Conservation (phyloP, 495 filamentous ascomycete genomes). For the Xylaria palmicola region DNA sequence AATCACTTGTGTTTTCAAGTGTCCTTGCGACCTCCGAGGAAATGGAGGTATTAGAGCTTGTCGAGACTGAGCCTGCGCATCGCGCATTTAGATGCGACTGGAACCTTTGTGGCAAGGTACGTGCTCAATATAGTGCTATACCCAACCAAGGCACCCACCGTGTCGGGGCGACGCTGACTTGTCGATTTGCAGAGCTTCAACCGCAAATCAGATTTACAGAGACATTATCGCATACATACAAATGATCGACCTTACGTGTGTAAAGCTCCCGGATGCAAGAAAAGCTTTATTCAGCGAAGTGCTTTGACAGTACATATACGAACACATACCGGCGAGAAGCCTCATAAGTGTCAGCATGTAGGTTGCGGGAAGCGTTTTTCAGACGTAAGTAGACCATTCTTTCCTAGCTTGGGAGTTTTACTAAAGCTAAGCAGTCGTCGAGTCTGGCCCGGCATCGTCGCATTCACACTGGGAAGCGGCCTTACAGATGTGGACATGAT, state of each 20-base stretch:
- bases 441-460: conserved; percentile 83
- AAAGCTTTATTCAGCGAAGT: conserved; percentile 89
- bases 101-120: conserved; percentile 52
- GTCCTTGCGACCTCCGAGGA: conserved; percentile 18
- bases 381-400: conserved; percentile 58
- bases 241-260: conserved; percentile 77
- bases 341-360: conserved; percentile 74
- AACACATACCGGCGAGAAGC: conserved; percentile 88
- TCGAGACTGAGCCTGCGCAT: conserved; percentile 51
- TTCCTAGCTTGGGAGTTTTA: not conserved
- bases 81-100: conserved; percentile 56
- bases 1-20: not conserved
- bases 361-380: conserved; percentile 87
- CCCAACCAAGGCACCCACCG: conserved; percentile 23
- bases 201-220: conserved; percentile 85
- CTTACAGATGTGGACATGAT: conserved; percentile 76
- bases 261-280: conserved; percentile 66
- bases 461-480: conserved; percentile 82
- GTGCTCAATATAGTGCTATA: conserved; percentile 18
- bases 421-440: conserved; percentile 67
- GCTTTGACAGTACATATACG: conserved; percentile 83
- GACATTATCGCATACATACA: conserved; percentile 88
- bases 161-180: conserved; percentile 1
- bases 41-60: conserved; percentile 57
- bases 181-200: conserved; percentile 73